Percentiles rank a stretch among this genome's conserved stretches.
Evolutionary conservation across 805 yeast genomes (phyloP).

Genomic region (Saccharomycopsis sp.): DNA sequence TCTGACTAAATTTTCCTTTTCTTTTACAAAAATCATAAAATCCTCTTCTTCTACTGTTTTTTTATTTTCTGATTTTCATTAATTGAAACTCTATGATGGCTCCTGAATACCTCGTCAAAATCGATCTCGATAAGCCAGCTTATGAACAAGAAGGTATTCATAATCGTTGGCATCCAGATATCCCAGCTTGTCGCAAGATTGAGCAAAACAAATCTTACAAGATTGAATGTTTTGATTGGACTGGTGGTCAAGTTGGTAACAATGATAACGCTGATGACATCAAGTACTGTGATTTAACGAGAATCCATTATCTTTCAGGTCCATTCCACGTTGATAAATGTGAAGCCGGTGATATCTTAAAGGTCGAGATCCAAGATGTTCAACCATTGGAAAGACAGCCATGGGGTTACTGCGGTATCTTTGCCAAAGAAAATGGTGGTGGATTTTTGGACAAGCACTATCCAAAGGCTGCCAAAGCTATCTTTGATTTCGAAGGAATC

Average conservation of each 20-base stretch:
- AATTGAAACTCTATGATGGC: constrained; percentile 2
- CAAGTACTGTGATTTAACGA: constrained; percentile 36
- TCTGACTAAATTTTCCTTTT: too few relatives aligned
- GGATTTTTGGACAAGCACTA: constrained; percentile 43
- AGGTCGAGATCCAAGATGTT: constrained; percentile 44
- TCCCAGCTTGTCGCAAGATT: constrained; percentile 36
- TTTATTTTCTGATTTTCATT: not conserved
- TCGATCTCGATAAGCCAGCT: constrained; percentile 39
- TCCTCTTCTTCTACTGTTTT: too few relatives aligned
- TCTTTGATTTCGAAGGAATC: constrained; percentile 47
- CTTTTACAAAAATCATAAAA: too few relatives aligned
- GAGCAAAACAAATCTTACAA: constrained; percentile 39
- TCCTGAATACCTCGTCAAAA: constrained; percentile 25
- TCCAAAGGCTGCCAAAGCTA: constrained; percentile 46
- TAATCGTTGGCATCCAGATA: constrained; percentile 49
- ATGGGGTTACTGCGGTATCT: constrained; percentile 48
- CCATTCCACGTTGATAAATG: constrained; percentile 40
- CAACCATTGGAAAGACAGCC: constrained; percentile 46
- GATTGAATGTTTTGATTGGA: constrained; percentile 48
- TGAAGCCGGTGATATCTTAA: constrained; percentile 42
- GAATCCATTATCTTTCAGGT: constrained; percentile 44
- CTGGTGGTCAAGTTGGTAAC: constrained; percentile 44
- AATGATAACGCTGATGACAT: constrained; percentile 44
- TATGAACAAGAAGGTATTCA: constrained; percentile 41
- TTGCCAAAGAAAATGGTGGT: constrained; percentile 44